Percentiles rank a stretch among this genome's conserved stretches.
Conservation (phyloP, 1,284 basidiomycete species). For the Pisolithus thermaeus region DNA sequence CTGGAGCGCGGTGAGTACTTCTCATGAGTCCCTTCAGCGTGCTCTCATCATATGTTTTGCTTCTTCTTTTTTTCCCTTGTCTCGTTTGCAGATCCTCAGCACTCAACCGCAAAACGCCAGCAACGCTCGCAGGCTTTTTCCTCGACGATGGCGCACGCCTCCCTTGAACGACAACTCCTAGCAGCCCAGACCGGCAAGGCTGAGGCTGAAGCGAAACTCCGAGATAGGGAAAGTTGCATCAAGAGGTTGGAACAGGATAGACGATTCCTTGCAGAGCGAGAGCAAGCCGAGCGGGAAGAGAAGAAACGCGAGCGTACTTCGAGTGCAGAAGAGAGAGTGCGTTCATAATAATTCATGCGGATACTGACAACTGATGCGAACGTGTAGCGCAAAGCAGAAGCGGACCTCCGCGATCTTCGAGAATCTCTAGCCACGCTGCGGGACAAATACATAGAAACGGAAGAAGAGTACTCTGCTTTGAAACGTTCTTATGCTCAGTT, state of each 20-base stretch:
- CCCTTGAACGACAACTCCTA: constrained; percentile 57
- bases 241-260: constrained; percentile 62
- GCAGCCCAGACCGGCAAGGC: constrained; percentile 50
- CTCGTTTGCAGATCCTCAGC: constrained; percentile 48
- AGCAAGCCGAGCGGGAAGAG: constrained; percentile 53
- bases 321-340: constrained; percentile 49
- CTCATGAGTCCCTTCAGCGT: neutral
- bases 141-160: constrained; percentile 50
- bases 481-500: constrained; percentile 41
- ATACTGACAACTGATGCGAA: neutral
- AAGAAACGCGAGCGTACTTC: constrained; percentile 39
- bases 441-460: constrained; percentile 51
- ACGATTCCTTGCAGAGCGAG: constrained; percentile 52
- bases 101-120: constrained; percentile 55
- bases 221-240: constrained; percentile 52
- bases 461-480: constrained; percentile 45
- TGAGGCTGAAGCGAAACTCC: constrained; percentile 58
- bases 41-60: constrained; percentile 4
- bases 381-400: constrained; percentile 28
- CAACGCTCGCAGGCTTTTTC: constrained; percentile 55
- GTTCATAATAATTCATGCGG: constrained; percentile 12
- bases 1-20: constrained; percentile 51
- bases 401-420: constrained; percentile 45
- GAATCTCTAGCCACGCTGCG: constrained; percentile 39
- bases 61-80: constrained; percentile 4